Evolutionary conservation across 2,329 filamentous ascomycete genomes (phyloP).

Genomic region (Trichoderma sp.): DNA sequence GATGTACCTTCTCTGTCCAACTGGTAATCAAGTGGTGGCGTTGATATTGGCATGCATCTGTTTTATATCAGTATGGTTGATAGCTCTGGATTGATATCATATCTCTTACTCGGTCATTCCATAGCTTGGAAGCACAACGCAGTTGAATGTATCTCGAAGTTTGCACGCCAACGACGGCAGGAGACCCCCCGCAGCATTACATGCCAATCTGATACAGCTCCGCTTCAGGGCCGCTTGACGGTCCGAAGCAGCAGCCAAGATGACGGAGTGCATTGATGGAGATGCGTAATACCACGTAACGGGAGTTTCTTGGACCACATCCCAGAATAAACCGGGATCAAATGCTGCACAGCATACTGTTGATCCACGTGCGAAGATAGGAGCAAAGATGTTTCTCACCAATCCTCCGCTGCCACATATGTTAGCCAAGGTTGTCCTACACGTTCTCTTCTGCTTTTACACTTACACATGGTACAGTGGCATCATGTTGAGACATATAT

Average conservation of each 20-base stretch:
- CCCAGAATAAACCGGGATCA: conserved; percentile 59
- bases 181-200: conserved; percentile 57
- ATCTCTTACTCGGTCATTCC: conserved; percentile 56
- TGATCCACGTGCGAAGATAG: conserved; percentile 55
- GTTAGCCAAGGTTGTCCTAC: conserved; percentile 5
- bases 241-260: conserved; percentile 48
- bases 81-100: background rate
- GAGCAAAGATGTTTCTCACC: conserved; percentile 57
- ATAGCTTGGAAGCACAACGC: conserved; percentile 57
- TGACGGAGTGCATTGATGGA: conserved; percentile 58
- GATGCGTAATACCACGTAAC: conserved; percentile 62
- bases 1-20: conserved; percentile 57
- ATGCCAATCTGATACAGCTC: conserved; percentile 53
- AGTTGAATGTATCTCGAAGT: conserved; percentile 53
- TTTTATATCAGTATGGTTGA: background rate
- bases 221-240: conserved; percentile 44
- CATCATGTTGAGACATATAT: conserved; percentile 62
- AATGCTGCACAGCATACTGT: conserved; percentile 57
- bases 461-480: conserved; percentile 57
- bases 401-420: conserved; percentile 49
- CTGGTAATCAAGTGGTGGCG: conserved; percentile 54
- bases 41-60: conserved; percentile 59
- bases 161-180: conserved; percentile 53
- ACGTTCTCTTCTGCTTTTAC: conserved; percentile 14
- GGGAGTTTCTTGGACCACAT: conserved; percentile 48